Conservation (phyloP, 352 stramenopile genomes). For the Phytophthora multivora region DNA sequence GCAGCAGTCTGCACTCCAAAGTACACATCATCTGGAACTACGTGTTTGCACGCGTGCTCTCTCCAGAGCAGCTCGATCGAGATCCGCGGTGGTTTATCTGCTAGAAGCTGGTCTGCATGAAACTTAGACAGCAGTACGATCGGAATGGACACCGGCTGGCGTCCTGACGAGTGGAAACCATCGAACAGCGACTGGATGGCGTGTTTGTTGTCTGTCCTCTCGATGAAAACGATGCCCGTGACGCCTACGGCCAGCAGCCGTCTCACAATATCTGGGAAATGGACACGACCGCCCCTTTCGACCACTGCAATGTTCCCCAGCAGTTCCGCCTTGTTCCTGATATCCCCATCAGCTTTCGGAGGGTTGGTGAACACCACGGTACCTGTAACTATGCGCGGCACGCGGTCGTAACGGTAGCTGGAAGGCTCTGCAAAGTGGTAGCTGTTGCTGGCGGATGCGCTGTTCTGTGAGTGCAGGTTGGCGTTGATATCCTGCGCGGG, state of each 20-base stretch:
- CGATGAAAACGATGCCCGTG: slow-evolving; percentile 79
- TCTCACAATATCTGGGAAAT: slow-evolving; percentile 87
- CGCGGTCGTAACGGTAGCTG: slow-evolving; percentile 81
- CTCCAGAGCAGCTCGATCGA: slow-evolving; percentile 74
- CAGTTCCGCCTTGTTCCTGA: slow-evolving; percentile 63
- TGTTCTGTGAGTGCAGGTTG: slow-evolving; percentile 42
- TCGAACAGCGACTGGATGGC: slow-evolving; percentile 83
- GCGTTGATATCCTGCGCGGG: slow-evolving; percentile 26
- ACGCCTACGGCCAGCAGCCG: slow-evolving; percentile 67
- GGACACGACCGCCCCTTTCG: slow-evolving; percentile 75
- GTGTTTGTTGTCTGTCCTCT: slow-evolving; percentile 56
- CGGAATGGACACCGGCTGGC: slow-evolving; percentile 71
- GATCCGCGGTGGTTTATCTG: slow-evolving; percentile 56
- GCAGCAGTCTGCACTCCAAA: slow-evolving; percentile 75
- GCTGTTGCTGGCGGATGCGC: slow-evolving; percentile 14
- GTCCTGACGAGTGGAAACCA: slow-evolving; percentile 85
- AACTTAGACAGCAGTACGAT: slow-evolving; percentile 83
- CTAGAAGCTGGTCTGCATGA: slow-evolving; percentile 74
- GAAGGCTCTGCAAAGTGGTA: slow-evolving; percentile 87
- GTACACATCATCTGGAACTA: slow-evolving; percentile 75
- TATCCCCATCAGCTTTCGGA: slow-evolving; percentile 67
- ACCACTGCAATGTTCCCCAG: slow-evolving; percentile 76
- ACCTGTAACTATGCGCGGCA: slow-evolving; percentile 51
- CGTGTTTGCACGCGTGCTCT: slow-evolving; percentile 67
- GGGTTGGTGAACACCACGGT: slow-evolving; percentile 67